A percentile compares a stretch with the other conserved stretches of the same genome.
These are phyloP conservation scores for Tolypocladium inflatum DNA, from an alignment of 2,329 filamentous ascomycete genomes.

Conservation along the genomic window DNA sequence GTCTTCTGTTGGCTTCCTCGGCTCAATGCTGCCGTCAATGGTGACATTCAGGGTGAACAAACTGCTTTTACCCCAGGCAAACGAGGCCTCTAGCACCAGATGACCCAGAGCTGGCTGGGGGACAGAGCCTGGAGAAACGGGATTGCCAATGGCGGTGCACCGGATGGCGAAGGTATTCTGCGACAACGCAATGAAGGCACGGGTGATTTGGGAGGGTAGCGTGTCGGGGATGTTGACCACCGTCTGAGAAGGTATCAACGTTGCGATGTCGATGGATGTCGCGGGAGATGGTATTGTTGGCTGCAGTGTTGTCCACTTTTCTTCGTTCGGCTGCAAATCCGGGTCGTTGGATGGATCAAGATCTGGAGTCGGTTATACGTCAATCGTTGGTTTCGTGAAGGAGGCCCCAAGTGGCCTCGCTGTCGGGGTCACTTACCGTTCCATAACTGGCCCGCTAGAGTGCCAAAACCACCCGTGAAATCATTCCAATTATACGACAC, in stretches of 20 bases:
- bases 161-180: constrained; percentile 1
- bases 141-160: constrained; percentile 1
- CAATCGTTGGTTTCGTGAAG: not conserved
- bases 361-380: not conserved
- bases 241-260: constrained; percentile 1
- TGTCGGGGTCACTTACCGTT: not conserved
- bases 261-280: not conserved
- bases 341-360: not conserved
- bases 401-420: not conserved
- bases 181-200: constrained; percentile 1
- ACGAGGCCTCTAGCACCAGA: constrained; percentile 1
- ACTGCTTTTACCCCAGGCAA: constrained; percentile 1
- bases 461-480: not conserved
- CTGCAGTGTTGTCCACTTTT: not conserved
- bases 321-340: not conserved
- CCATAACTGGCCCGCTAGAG: not conserved
- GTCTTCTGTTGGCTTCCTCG: not conserved
- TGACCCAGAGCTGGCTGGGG: constrained; percentile 3
- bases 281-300: not conserved
- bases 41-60: not conserved
- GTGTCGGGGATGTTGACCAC: constrained; percentile 3
- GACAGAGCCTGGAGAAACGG: not conserved
- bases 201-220: constrained; percentile 2
- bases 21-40: constrained; percentile 1
- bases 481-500: not conserved